phyloP scores from a whole-genome alignment of 2,329 filamentous ascomycete genomes.

The Trichoderma citrinoviride region DNA sequence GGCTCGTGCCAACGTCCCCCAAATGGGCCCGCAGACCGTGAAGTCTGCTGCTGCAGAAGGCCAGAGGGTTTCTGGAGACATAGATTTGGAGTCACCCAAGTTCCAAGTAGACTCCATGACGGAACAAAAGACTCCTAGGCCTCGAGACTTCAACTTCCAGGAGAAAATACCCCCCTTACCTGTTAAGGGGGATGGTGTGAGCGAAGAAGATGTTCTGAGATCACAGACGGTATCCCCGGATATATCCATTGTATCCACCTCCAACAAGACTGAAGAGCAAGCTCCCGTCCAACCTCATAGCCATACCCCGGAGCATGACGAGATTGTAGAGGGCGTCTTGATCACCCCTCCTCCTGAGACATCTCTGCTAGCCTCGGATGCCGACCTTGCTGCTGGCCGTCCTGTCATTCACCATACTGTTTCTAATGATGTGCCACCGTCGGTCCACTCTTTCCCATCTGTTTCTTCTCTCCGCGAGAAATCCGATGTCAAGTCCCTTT shows the following conservation, averaged over 20 bases:
- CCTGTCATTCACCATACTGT: not conserved
- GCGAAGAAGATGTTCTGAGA: constrained; percentile 7
- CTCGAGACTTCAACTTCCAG: constrained; percentile 3
- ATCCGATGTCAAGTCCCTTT: not conserved
- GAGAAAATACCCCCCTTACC: constrained; percentile 1
- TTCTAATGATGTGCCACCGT: not conserved
- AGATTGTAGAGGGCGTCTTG: not conserved
- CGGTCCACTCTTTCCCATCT: constrained; percentile 17
- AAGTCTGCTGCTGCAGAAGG: not conserved
- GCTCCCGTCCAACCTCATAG: not conserved
- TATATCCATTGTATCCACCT: constrained; percentile 16
- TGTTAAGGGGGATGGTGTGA: not conserved
- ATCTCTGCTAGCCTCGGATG: not conserved
- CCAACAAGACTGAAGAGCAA: constrained; percentile 15
- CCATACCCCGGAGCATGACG: not conserved
- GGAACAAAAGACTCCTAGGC: not conserved
- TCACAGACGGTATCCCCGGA: constrained; percentile 20
- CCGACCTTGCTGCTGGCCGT: not conserved
- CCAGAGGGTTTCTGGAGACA: not conserved
- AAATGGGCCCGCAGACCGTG: not conserved
- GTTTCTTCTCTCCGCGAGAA: constrained; percentile 8
- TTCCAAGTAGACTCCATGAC: not conserved
- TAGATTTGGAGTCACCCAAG: not conserved
- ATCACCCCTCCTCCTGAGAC: constrained; percentile 7
- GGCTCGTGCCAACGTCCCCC: not conserved